Base-by-base conservation (phyloP, 345 rosid species). In the Citrus cavaleriei region DNA sequence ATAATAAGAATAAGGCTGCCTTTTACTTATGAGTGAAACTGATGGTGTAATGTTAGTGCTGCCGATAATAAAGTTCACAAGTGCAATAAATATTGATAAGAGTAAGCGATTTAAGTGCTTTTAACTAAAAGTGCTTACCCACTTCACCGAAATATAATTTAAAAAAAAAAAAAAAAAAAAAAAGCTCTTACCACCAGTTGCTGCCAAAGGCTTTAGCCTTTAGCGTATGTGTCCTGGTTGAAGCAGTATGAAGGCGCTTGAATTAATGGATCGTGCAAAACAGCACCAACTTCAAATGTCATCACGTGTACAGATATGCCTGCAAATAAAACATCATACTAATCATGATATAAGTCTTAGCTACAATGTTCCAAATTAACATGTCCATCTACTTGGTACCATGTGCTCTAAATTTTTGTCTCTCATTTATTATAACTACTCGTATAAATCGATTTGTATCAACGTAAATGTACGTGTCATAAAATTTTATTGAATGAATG, bases 161-260 rank as follows among this genome's bases (percentile, higher is more conserved):
- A 35, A 5, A 35, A 35, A 35, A 35, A 8, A 40, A 40, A 10
- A 40, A 10, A 8, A 40, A 40, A 10, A 40, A 10, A 13, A 13
- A 3, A 46, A 0, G 18, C 1, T 4, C 5, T 46, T 46, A 3
- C 51, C 49, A 42, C 14, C 51, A 46, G 51, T 46, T 0, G 57
- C 0, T 51, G 57, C 21, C 22, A 5, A 54, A 7, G 6, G 22
- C 0, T 54, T 54, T 54, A 54, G 22, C 58, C 0, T 54, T 54
- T 54, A 18, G 22, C 58, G 58, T 38, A 34, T 25, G 55, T 18
- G 64, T 60, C 24, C 77, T 73, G 76, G 65, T 14, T 81, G 74
- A 86, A 83, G 59, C 86, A 86, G 27, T 81, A 70, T 0, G 72
- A 67, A 54, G 89, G 89, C 3, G 86, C 86, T 72, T 84, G 89